Evolutionary conservation across 2,329 filamentous ascomycete genomes (phyloP).

Genomic region (Fusarium lyarnte): DNA sequence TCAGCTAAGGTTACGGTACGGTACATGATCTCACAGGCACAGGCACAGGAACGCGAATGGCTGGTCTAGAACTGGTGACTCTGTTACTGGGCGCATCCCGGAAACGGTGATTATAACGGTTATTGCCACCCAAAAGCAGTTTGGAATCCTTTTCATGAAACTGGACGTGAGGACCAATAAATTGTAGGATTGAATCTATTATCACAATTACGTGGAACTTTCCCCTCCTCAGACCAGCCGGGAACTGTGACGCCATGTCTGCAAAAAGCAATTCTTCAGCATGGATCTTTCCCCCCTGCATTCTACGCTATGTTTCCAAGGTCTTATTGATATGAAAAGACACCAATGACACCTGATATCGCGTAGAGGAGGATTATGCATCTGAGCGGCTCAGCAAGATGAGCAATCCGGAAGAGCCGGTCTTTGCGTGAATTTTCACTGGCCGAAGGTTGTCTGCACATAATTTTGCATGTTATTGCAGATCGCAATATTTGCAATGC

Average conservation of each 20-base stretch:
- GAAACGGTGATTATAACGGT: constrained; percentile 5
- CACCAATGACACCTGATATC: background rate
- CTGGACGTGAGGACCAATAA: background rate
- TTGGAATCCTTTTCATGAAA: background rate
- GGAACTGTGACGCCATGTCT: background rate
- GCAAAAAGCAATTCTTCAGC: background rate
- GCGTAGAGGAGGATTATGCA: background rate
- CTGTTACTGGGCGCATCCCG: too few species aligned
- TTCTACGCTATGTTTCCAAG: background rate
- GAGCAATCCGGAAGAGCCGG: background rate
- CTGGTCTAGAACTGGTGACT: too few species aligned
- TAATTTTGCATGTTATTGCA: background rate
- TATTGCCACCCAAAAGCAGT: constrained; percentile 21
- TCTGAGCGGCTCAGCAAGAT: background rate
- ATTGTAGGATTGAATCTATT: background rate
- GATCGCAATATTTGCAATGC: background rate
- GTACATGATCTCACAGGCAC: constrained; percentile 3
- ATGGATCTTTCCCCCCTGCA: background rate
- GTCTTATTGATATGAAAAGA: background rate
- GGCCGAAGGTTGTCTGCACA: background rate
- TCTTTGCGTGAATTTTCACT: background rate
- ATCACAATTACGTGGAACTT: background rate
- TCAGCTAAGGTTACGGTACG: background rate
- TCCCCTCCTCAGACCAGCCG: background rate
- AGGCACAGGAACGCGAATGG: too few species aligned